Percentiles rank a stretch among this genome's conserved stretches.
Evolutionary conservation across 495 filamentous ascomycete species (phyloP).

Genomic region (Bacidia gigantensis): DNA sequence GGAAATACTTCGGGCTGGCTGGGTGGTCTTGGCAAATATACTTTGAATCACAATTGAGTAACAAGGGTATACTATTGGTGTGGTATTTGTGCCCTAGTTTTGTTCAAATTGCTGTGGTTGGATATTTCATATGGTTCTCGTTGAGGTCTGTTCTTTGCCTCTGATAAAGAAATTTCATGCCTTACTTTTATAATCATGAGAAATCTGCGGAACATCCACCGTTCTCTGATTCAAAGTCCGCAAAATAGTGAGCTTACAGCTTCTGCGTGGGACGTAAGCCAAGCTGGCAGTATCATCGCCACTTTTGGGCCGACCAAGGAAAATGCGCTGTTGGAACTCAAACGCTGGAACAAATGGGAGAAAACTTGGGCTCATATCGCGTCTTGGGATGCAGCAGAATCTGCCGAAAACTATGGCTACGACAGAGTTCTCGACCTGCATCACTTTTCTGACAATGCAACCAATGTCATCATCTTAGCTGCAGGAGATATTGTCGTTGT

Average conservation of each 20-base stretch:
- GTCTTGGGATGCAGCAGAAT: constrained; percentile 74
- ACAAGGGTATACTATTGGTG: no score
- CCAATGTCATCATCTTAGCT: constrained; percentile 69
- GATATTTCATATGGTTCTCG: no score
- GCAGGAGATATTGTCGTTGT: constrained; percentile 84
- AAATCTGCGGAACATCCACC: constrained; percentile 62
- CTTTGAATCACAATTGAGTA: no score
- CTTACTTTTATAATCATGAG: constrained; percentile 52
- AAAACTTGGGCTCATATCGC: constrained; percentile 45
- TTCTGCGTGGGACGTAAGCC: constrained; percentile 60
- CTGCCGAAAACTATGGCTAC: constrained; percentile 49
- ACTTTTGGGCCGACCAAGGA: constrained; percentile 57
- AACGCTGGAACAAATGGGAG: constrained; percentile 34
- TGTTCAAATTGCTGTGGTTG: no score
- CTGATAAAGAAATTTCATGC: not conserved
- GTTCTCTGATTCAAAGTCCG: constrained; percentile 40
- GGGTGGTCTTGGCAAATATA: no score
- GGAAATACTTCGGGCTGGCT: no score
- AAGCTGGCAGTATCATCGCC: constrained; percentile 51
- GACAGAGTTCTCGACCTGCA: constrained; percentile 68
- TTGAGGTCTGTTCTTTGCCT: no score
- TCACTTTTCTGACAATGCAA: constrained; percentile 65
- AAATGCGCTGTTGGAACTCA: constrained; percentile 51
- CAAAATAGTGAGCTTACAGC: constrained; percentile 49
- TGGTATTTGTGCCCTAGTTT: no score